Evolutionary conservation across 2,329 filamentous ascomycete genomes (phyloP).

Genomic region (Karstenula rhodostoma): DNA sequence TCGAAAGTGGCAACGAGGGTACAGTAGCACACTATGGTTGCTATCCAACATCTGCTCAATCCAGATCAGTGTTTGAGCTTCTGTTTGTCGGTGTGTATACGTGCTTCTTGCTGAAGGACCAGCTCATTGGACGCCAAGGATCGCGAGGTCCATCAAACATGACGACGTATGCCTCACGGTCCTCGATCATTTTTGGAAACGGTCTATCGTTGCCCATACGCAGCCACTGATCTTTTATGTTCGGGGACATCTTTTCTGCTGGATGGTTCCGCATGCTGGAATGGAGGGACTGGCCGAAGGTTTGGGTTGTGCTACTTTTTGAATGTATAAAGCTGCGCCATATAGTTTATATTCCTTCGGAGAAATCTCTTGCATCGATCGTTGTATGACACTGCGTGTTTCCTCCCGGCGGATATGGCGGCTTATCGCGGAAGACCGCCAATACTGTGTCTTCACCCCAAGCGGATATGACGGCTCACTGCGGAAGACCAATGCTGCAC

Average conservation of each 20-base stretch:
- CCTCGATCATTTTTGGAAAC: not conserved
- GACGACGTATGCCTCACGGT: not conserved
- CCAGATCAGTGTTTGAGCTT: not conserved
- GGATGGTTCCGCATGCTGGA: not conserved
- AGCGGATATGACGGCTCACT: conserved; percentile 2
- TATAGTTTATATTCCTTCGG: not conserved
- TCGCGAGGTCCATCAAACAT: not conserved
- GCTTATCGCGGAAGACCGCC: not conserved
- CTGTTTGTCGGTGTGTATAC: not conserved
- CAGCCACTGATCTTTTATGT: not conserved
- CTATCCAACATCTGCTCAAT: not conserved
- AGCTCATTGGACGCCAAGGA: not conserved
- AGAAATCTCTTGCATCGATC: not conserved
- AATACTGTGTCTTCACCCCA: not conserved
- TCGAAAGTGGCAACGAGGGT: not conserved
- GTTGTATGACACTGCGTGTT: not conserved
- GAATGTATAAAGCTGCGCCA: not conserved
- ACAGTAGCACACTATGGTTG: not conserved
- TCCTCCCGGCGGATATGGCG: conserved; percentile 3
- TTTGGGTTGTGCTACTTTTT: no score
- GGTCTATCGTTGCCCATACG: not conserved
- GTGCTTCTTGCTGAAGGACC: not conserved
- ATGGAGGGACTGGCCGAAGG: not conserved
- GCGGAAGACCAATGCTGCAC: no score
- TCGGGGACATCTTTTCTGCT: not conserved